Base-by-base conservation (phyloP, 495 filamentous ascomycete genomes). In the Xylaria acuta region DNA sequence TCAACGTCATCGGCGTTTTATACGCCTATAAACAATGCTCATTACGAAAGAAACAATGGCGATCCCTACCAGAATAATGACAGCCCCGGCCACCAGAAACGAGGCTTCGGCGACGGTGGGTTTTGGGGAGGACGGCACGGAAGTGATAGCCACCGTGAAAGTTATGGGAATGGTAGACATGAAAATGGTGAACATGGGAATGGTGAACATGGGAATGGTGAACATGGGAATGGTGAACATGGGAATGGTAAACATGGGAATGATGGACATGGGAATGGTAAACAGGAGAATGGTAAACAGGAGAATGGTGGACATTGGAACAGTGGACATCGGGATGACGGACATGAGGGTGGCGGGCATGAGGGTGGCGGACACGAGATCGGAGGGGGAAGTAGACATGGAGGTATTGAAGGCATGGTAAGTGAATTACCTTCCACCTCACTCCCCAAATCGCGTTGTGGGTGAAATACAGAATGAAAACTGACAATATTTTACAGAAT, bases 61-160 rank as follows among this genome's bases (percentile, higher is more conserved):
- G 63, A 25, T 34, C 5, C 63, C 7, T 4, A 18, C 1, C 25
- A 30, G 41, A 22, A 40, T 25, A 5, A 47, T 49, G 41, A 49
- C 7, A 40, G 18, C 27, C 16, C 63, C 14, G 20, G 12, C 20
- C 63, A 34, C 34, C n/a, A 49, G 41, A 41, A 47, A 34, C 43
- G 64, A 66, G 45, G 64, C 30, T 66, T 66, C 20, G 64, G 32
- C 20, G 5, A 18, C 20, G 32, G 64, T 53, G 64, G 43, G 16
- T 41, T 30, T 34, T 40, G 65, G 49, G n/a, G 65, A 67, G 65
- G 47, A 18, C 38, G 63, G 63, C 38, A 27, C 5, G 60, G 38
- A 43, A 30, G 22, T 5, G 60, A 41, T n/a, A 14, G 20, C 3
- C 8, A 30, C 18, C 27, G 20, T 5, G 20, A 32, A 5, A 16